These are phyloP conservation scores for Daedaleopsis sinensis DNA, from an alignment of 768 basidiomycete species.

Conservation along the genomic window DNA sequence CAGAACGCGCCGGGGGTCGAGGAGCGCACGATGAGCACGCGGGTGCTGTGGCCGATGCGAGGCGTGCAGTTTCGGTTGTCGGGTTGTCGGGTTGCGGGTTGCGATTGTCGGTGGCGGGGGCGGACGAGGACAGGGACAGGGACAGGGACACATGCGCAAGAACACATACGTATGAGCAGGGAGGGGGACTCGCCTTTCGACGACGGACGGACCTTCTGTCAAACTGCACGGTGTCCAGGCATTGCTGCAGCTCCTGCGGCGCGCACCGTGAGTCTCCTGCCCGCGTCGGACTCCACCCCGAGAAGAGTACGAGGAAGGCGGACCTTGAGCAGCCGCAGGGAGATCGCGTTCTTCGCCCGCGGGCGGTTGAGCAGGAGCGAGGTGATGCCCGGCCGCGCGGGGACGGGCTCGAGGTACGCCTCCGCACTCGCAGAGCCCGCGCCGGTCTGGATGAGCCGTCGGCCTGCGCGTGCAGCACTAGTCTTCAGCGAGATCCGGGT, in stretches of 20 bases:
- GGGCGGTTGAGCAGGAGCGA: slow-evolving; percentile 83
- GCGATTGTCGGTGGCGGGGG: background rate
- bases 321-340: slow-evolving; percentile 69
- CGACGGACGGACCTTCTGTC: slow-evolving; percentile 56
- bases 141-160: too few species aligned
- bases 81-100: background rate
- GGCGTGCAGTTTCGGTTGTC: too few species aligned
- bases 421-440: slow-evolving; percentile 37
- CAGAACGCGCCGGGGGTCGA: slow-evolving; percentile 82
- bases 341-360: slow-evolving; percentile 87
- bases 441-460: slow-evolving; percentile 13
- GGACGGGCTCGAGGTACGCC: slow-evolving; percentile 52
- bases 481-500: background rate
- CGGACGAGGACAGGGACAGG: too few species aligned
- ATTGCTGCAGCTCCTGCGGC: slow-evolving; percentile 68
- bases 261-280: slow-evolving; percentile 10
- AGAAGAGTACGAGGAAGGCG: slow-evolving; percentile 18
- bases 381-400: slow-evolving; percentile 63
- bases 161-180: background rate
- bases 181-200: background rate
- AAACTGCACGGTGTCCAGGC: slow-evolving; percentile 65
- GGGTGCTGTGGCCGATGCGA: slow-evolving; percentile 60
- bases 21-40: slow-evolving; percentile 84
- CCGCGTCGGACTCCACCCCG: slow-evolving; percentile 6
- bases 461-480: background rate